phyloP scores from a whole-genome alignment of 2,329 filamentous ascomycete genomes.

The Talaromyces islandicus region DNA sequence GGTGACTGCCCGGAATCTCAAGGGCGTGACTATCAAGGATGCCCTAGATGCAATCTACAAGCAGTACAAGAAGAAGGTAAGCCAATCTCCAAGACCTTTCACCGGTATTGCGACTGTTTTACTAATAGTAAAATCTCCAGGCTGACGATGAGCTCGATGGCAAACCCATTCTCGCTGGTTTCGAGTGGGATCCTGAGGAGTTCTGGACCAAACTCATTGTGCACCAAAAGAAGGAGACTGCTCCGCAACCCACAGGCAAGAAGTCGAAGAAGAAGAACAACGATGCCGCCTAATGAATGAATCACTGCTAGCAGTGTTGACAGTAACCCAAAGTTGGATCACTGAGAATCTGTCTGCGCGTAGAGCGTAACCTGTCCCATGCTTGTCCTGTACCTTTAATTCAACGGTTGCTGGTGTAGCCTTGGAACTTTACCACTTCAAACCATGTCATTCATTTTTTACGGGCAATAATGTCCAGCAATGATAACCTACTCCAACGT shows the following conservation, averaged over 20 bases:
- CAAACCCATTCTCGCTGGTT: conserved; percentile 79
- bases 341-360: neutral
- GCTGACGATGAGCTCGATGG: conserved; percentile 80
- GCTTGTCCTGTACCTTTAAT: neutral
- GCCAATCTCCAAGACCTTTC: neutral
- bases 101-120: neutral
- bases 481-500: neutral
- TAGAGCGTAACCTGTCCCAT: neutral
- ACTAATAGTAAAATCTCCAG: conserved; percentile 43
- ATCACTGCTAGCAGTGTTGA: neutral
- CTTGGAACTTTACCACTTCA: neutral
- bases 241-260: conserved; percentile 42
- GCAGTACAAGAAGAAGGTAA: conserved; percentile 90
- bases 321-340: neutral
- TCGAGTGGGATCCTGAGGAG: conserved; percentile 94
- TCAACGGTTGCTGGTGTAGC: neutral
- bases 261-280: conserved; percentile 60
- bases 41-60: conserved; percentile 93
- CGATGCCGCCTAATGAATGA: conserved; percentile 12
- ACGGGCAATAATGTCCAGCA: neutral
- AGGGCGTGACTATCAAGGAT: conserved; percentile 96
- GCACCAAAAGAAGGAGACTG: conserved; percentile 70
- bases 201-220: conserved; percentile 83
- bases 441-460: neutral
- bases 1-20: conserved; percentile 83